Evolutionary conservation across 352 stramenopile genomes (phyloP), one percentile per base, ranked within the genome.

Genomic region (Phytophthora foliorum): DNA sequence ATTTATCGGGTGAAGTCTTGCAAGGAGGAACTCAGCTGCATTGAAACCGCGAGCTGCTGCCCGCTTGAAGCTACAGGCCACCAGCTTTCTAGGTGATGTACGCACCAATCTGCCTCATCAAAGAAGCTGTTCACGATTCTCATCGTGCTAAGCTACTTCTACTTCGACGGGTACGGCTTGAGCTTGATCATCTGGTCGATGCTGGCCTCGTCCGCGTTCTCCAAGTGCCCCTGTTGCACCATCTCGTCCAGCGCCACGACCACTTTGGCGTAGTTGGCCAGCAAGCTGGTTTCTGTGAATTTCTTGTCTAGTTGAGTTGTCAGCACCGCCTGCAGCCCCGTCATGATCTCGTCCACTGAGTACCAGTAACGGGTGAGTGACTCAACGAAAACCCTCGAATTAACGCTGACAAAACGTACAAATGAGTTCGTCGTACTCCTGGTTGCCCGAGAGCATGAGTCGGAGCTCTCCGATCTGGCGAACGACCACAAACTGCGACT

Each of bases 381-480:
- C 32, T 19, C 7, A 21, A 16, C 52, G 25, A 21, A 8, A 59
- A 59, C 8, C 29, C 39, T 45, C 17, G 17, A 8, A 36, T 45
- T 19, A 59, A 42, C 10, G 32, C 7, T 16, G 19, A 3, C 29
- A 69, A 19, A 38, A 82, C 82, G 55, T 74, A 92, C 84, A 78
- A 16, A 91, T 81, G 38, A 93, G 80, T 36, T 93, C 85, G 50
- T 93, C 85, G 59, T 93, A 91, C 46, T 91, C 85, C 21, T 75
- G 66, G 29, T 63, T 89, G 21, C 85, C 85, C 9, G 78, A 82
- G 10, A 93, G 76, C 39, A 89, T 80, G 46, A 88, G 74, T 16
- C 82, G 74, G 13, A 93, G 70, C 53, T 93, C 85, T 4, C 85
- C 83, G 13, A 90, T 38, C 27, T 82, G 73, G 6, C 80, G 83